Base-by-base conservation (phyloP, 192 early-diverging fungal genomes). In the Mortierella claussenii region DNA sequence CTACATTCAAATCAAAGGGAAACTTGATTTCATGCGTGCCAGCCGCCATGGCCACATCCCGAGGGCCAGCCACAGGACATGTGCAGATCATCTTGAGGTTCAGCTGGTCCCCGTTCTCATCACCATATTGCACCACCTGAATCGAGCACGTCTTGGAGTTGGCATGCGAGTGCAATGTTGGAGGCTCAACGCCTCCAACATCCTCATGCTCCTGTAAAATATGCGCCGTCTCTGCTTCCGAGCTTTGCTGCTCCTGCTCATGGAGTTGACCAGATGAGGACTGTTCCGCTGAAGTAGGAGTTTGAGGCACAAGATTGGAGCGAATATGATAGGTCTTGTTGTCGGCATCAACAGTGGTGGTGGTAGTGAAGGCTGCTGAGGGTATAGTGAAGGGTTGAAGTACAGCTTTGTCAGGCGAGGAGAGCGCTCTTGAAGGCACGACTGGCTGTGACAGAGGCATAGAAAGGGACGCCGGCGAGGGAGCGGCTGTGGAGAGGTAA, bases 11-110 rank as follows among this genome's bases (percentile, higher is more conserved):
- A 59, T 81, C 81, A 64, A 91, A 89, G 0, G 88, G 87, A 71
- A 92, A 92, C 58, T 88, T 90, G 70, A 91, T 90, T 54, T 91
- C 88, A 40, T 85, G 80, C 44, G 68, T 81, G 27, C 73, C 73
- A 57, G 76, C 67, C 45, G 76, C 44, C 54, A 65, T 48, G 10
- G 68, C 57, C 44, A 67, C 60, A 69, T 78, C 80, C 60, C 59
- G 60, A 60, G 64, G 73, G 28, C 74, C 80, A 48, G 74, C 68
- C 57, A 64, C 74, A 52, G 66, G 67, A 60, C 76, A 79, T 33
- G 69, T 66, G 50, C 68, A 79, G 20, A 69, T 79, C 78, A 66
- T 70, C 46, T 71, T 66, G 36, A 79, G 47, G 40, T 61, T 65
- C 34, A 71, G 26, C 9, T 68, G 78, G 44, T 67, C 68, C 40